These are phyloP conservation scores for Pseudoneurospora amorphoporcata DNA, from an alignment of 495 filamentous ascomycete species.

Conservation along the genomic window DNA sequence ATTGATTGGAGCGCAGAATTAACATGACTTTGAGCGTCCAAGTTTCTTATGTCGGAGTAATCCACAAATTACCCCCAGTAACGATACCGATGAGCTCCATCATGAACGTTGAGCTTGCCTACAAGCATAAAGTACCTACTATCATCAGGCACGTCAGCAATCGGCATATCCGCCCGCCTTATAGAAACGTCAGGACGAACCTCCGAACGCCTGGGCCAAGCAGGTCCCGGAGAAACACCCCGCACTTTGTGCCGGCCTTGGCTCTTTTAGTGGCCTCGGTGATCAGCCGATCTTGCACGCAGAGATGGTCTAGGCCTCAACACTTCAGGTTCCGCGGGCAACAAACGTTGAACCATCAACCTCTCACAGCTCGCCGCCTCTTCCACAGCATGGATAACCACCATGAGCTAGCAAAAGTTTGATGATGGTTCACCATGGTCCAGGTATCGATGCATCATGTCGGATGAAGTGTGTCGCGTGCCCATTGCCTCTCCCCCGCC, in stretches of 20 bases:
- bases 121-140: not conserved
- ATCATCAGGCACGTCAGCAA: not conserved
- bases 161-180: not conserved
- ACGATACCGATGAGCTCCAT: not conserved
- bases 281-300: not conserved
- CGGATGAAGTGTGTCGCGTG: not conserved
- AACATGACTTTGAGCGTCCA: not conserved
- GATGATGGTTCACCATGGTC: not conserved
- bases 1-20: not conserved
- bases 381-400: not conserved
- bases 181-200: not conserved
- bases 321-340: not conserved
- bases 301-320: not conserved
- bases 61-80: not conserved
- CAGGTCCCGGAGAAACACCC: not conserved
- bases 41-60: not conserved
- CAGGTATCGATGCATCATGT: not conserved
- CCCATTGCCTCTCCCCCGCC: not conserved
- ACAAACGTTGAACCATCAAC: not conserved
- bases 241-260: slow-evolving; percentile 31
- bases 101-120: not conserved
- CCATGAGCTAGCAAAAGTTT: not conserved
- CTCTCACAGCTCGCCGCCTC: not conserved
- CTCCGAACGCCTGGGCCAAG: not conserved
- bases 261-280: slow-evolving; percentile 15